A percentile compares a stretch with the other conserved stretches of the same genome.
Conservation (phyloP, 2,329 filamentous ascomycete genomes). For the Aspergillus awamori region DNA sequence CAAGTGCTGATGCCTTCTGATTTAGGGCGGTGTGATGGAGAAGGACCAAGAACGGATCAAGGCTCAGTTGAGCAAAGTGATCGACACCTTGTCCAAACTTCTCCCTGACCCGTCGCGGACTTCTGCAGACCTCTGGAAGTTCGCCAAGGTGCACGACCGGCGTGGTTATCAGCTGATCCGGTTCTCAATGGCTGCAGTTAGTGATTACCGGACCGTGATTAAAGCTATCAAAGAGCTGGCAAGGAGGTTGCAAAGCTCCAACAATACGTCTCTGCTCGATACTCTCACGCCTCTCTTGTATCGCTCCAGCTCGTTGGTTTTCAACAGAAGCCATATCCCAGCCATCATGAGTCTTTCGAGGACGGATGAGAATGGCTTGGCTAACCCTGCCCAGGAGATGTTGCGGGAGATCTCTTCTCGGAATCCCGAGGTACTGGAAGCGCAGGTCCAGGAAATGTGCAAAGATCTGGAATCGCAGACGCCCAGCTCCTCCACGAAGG, state of each 20-base stretch:
- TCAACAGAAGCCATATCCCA: conserved; percentile 91
- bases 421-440: conserved; percentile 88
- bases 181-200: conserved; percentile 80
- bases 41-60: conserved; percentile 68
- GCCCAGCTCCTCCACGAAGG: conserved; percentile 67
- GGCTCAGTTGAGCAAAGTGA: conserved; percentile 69
- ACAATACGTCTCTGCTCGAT: conserved; percentile 68
- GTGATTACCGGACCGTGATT: conserved; percentile 87
- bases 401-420: conserved; percentile 88
- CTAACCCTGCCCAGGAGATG: conserved; percentile 79
- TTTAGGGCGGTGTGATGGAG: conserved; percentile 72
- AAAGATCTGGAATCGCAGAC: conserved; percentile 80
- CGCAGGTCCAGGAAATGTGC: conserved; percentile 88
- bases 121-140: conserved; percentile 79
- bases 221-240: conserved; percentile 88
- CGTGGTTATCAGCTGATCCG: conserved; percentile 86
- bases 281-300: conserved; percentile 83
- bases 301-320: conserved; percentile 79
- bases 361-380: conserved; percentile 77
- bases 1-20: not conserved
- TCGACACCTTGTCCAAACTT: conserved; percentile 71
- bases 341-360: conserved; percentile 86
- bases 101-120: conserved; percentile 76
- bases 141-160: conserved; percentile 87
- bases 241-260: conserved; percentile 73